phyloP scores from a whole-genome alignment of 306 rosid genomes.

The Trifolium fragiferum region DNA sequence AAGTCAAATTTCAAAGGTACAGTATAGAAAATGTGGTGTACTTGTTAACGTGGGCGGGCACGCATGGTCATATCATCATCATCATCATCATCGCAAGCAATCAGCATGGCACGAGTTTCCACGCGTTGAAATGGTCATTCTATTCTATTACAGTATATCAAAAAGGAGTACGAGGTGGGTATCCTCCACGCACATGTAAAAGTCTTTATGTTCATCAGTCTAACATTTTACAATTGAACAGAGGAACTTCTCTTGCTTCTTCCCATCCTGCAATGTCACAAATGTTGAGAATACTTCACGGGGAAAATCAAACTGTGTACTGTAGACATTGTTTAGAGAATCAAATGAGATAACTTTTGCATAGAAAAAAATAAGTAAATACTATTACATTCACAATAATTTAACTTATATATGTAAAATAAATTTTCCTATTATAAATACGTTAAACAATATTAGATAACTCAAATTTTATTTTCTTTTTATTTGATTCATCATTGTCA shows the following conservation, averaged over 20 bases:
- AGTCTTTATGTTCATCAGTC: neutral
- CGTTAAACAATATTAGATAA: too few species aligned
- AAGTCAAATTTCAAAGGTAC: constrained; percentile 21
- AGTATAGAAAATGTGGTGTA: neutral
- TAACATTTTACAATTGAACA: too few species aligned
- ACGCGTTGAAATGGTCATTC: constrained; percentile 32
- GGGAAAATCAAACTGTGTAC: neutral
- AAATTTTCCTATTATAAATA: too few species aligned
- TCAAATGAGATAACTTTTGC: too few species aligned
- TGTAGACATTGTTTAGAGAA: too few species aligned
- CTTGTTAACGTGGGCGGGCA: neutral
- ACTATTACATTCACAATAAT: too few species aligned
- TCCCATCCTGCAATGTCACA: neutral
- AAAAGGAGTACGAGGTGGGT: constrained; percentile 8
- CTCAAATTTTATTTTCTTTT: neutral
- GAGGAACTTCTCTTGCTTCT: neutral
- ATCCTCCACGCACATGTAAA: neutral
- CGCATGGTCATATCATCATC: constrained; percentile 5
- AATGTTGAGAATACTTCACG: neutral
- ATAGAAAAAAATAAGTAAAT: too few species aligned
- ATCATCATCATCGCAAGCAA: neutral
- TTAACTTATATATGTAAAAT: too few species aligned
- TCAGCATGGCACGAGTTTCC: neutral
- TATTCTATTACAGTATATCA: neutral
- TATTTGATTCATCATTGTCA: too few species aligned